These are phyloP conservation scores for Diplocarpon rosae DNA, from an alignment of 2,329 filamentous ascomycete species.

Conservation along the genomic window DNA sequence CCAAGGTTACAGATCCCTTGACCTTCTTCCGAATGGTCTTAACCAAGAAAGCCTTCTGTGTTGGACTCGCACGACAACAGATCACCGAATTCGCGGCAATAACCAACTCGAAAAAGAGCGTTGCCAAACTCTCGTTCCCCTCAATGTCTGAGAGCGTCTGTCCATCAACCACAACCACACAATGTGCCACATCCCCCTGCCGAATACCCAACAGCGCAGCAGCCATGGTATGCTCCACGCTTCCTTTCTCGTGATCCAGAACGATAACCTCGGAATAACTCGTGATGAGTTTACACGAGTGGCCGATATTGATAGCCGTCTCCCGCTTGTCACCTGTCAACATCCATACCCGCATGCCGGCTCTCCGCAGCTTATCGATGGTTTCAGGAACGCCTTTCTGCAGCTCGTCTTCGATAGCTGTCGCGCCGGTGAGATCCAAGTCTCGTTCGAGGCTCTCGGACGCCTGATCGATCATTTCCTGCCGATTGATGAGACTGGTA, in stretches of 20 bases:
- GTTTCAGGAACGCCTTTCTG: conserved; percentile 84
- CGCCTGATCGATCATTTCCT: conserved; percentile 66
- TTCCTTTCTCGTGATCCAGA: conserved; percentile 44
- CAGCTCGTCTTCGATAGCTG: conserved; percentile 88
- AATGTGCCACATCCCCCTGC: conserved; percentile 41
- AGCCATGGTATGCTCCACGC: conserved; percentile 3
- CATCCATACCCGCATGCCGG: conserved; percentile 91
- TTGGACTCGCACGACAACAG: conserved; percentile 82
- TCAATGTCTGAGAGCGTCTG: conserved; percentile 66
- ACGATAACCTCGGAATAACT: conserved; percentile 65
- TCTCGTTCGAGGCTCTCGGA: conserved; percentile 72
- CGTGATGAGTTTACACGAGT: conserved; percentile 69
- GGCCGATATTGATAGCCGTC: conserved; percentile 83
- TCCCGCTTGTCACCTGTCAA: conserved; percentile 87
- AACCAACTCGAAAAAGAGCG: conserved; percentile 66
- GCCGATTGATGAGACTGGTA: conserved; percentile 70
- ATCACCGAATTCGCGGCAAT: conserved; percentile 76
- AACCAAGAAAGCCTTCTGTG: conserved; percentile 78
- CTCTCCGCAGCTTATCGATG: conserved; percentile 76
- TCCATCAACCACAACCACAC: conserved; percentile 74
- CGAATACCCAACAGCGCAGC: conserved; percentile 6
- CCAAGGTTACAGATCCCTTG: conserved; percentile 64
- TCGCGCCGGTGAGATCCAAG: conserved; percentile 77
- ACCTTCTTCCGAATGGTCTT: conserved; percentile 63
- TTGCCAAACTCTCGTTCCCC: conserved; percentile 41